These are phyloP conservation scores for Plectosphaerella plurivora DNA, from an alignment of 2,329 filamentous ascomycete genomes.

Conservation along the genomic window DNA sequence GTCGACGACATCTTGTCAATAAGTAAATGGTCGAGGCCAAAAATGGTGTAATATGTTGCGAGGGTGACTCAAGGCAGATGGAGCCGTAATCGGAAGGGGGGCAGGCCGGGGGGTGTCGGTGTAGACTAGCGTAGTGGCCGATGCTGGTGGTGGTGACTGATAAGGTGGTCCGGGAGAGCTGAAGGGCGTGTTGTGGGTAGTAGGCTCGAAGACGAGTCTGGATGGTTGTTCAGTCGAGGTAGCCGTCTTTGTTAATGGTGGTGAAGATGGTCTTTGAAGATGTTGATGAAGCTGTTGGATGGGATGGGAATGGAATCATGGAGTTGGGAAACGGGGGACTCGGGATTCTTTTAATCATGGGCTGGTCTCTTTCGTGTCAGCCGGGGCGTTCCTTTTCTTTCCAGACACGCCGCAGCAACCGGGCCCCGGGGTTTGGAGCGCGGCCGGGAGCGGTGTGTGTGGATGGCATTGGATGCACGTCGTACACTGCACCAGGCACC, in stretches of 20 bases:
- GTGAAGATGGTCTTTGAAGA: neutral
- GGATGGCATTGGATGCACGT: too few species aligned
- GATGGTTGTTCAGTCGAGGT: too few species aligned
- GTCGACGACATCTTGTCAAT: constrained; percentile 2
- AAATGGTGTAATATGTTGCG: constrained; percentile 3
- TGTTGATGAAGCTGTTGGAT: neutral
- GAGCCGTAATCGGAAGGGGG: constrained; percentile 3
- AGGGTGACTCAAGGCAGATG: constrained; percentile 3
- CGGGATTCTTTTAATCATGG: neutral
- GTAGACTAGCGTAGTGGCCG: neutral
- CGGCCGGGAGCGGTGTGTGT: constrained; percentile 3
- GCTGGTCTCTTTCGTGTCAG: neutral
- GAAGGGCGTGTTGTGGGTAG: neutral
- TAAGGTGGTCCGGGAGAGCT: neutral
- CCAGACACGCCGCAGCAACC: neutral
- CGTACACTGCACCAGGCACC: too few species aligned
- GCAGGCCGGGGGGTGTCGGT: neutral
- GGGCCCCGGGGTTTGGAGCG: neutral
- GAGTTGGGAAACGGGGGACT: neutral
- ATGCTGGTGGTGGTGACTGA: neutral
- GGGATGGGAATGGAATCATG: neutral
- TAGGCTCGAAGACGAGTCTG: neutral
- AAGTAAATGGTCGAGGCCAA: neutral
- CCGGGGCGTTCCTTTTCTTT: neutral
- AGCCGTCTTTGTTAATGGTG: too few species aligned